Evolutionary conservation across 331 rosid species (phyloP).

Genomic region (Pyrus hybrid): DNA sequence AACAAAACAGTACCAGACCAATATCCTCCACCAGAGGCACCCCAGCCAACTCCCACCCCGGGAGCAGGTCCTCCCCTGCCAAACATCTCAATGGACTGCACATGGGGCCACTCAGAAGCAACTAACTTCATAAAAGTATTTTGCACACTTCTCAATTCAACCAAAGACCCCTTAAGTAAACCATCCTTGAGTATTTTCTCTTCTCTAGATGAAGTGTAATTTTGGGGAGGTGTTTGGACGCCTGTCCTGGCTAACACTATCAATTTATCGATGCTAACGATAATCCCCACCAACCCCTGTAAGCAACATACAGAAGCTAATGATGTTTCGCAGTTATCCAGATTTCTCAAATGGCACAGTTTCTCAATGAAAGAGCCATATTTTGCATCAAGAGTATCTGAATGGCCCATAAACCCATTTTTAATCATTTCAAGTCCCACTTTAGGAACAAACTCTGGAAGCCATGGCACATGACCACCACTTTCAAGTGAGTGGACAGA

Average conservation of each 20-base stretch:
- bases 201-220: conserved; percentile 42
- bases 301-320: conserved; percentile 76
- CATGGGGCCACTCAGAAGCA: conserved; percentile 43
- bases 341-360: conserved; percentile 52
- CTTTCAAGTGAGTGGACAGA: conserved; percentile 21
- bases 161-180: conserved; percentile 36
- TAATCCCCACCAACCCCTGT: conserved; percentile 45
- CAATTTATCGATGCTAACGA: conserved; percentile 41
- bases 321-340: conserved; percentile 50
- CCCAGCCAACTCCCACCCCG: conserved; percentile 94
- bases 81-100: conserved; percentile 65
- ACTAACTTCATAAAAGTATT: conserved; percentile 40
- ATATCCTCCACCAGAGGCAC: conserved; percentile 77
- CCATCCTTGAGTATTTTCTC: conserved; percentile 66
- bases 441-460: conserved; percentile 83
- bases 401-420: conserved; percentile 39
- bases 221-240: conserved; percentile 24
- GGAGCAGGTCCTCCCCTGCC: conserved; percentile 98
- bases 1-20: conserved; percentile 68
- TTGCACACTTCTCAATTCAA: conserved; percentile 48
- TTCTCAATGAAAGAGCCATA: conserved; percentile 49
- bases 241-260: conserved; percentile 57
- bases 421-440: conserved; percentile 69
- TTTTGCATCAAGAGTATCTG: conserved; percentile 26
- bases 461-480: conserved; percentile 63